phyloP scores from a whole-genome alignment of 1,284 basidiomycete species.

The Irpex sp. region DNA sequence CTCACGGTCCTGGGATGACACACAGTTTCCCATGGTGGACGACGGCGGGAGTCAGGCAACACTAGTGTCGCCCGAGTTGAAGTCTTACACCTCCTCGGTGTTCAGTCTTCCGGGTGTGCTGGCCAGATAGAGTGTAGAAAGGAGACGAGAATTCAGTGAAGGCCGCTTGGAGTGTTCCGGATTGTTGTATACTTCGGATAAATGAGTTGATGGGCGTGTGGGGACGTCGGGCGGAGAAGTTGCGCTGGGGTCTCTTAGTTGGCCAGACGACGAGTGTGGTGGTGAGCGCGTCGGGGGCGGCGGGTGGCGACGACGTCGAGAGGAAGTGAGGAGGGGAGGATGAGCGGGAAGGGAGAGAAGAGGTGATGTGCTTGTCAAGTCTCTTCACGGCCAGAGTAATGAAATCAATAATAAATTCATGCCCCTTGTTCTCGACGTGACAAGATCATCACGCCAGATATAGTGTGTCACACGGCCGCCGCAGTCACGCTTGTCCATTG shows the following conservation, averaged over 20 bases:
- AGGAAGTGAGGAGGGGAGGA: background rate
- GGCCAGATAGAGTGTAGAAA: background rate
- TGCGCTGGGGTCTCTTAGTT: background rate
- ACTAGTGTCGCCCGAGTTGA: background rate
- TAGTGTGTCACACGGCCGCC: slow-evolving; percentile 6
- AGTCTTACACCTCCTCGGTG: background rate
- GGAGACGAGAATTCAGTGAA: background rate
- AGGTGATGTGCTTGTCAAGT: slow-evolving; percentile 16
- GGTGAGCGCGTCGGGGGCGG: background rate
- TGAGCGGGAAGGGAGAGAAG: slow-evolving; percentile 16
- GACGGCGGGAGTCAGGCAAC: background rate
- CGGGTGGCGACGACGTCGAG: slow-evolving; percentile 1
- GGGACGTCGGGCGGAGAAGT: background rate
- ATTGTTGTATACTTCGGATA: background rate
- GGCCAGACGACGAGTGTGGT: background rate
- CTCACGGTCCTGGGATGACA: slow-evolving; percentile 54
- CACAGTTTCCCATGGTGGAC: slow-evolving; percentile 60
- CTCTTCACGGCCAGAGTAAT: background rate
- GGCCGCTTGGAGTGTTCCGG: background rate
- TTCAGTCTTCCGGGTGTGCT: background rate
- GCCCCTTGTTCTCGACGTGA: slow-evolving; percentile 10
- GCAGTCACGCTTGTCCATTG: background rate
- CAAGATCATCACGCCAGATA: slow-evolving; percentile 11
- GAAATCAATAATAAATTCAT: slow-evolving; percentile 2
- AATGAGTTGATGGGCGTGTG: background rate